phyloP scores from a whole-genome alignment of 768 basidiomycete genomes.

The Boletellus ananiceps region DNA sequence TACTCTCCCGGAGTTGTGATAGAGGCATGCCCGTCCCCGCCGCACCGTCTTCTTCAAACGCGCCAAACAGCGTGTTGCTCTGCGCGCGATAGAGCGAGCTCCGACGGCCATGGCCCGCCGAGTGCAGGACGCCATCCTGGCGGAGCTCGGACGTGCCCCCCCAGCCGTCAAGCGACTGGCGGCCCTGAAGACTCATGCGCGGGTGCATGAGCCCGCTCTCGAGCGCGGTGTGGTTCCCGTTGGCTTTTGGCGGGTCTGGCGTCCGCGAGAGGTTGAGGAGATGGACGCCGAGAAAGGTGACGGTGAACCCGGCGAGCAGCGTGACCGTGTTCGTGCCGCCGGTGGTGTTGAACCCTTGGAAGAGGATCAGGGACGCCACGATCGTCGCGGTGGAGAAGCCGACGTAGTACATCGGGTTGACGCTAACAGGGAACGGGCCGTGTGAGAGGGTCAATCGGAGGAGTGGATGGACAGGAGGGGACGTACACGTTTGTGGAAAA shows the following conservation, averaged over 20 bases:
- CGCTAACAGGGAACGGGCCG: conserved; percentile 41
- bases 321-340: conserved; percentile 79
- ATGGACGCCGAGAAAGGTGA: conserved; percentile 97
- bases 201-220: conserved; percentile 72
- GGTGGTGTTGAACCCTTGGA: conserved; percentile 94
- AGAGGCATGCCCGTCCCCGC: conserved; percentile 43
- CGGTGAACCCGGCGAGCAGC: conserved; percentile 82
- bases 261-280: conserved; percentile 78
- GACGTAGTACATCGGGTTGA: conserved; percentile 98
- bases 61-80: conserved; percentile 63
- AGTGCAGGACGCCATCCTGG: conserved; percentile 21
- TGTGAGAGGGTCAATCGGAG: background rate
- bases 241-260: conserved; percentile 42
- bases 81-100: conserved; percentile 64
- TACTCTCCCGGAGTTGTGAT: conserved; percentile 60
- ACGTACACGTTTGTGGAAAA: conserved; percentile 97
- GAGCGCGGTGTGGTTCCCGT: conserved; percentile 46
- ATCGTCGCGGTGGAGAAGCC: conserved; percentile 93
- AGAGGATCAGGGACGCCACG: conserved; percentile 90
- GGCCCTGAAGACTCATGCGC: conserved; percentile 74
- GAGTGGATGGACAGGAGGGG: background rate
- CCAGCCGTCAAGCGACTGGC: conserved; percentile 80
- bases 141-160: conserved; percentile 33
- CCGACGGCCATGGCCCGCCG: conserved; percentile 56
- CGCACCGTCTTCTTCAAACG: conserved; percentile 53